Evolutionary conservation across 2,329 filamentous ascomycete species (phyloP), one percentile per base, ranked within the genome.

Genomic region (Cladophialophora immunda): DNA sequence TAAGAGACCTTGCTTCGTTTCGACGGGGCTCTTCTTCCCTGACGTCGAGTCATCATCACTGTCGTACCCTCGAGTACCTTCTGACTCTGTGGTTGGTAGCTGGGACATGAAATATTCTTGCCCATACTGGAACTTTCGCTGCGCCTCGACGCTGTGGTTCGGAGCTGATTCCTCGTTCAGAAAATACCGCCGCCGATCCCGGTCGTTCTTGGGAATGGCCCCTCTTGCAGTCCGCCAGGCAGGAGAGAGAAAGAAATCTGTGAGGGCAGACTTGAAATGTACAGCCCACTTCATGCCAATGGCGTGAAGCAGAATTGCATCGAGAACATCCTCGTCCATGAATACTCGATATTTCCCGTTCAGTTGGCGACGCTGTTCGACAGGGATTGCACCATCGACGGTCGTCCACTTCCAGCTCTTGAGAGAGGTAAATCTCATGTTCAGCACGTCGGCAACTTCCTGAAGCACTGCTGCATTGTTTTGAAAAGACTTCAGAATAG

Each of bases 291-390:
- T 81, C 3, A 84, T 75, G 5, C 85, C 86, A 38, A 88, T 78
- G 67, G 82, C 86, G 53, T 87, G 84, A 2, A 87, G 74, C 27
- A 88, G 79, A 7, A 88, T 80, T 1, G 83, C 82, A 70, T 87
- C 83, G 7, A 87, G 80, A 22, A 87, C 77, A 67, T 89, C 87
- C 70, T 86, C 84, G 58, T 88, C 84, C 79, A 87, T 86, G 72
- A 82, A 87, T 29, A 88, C 83, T 1, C 86, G 80, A 72, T 89
- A 89, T 66, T 85, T 84, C 2, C 85, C 84, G 69, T 86, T 87
- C 38, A 87, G 73, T 59, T 86, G 83, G 7, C 83, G 81, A 38
- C 85, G 80, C 78, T 84, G 82, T 54, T 84, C 79, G 1, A 87
- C 72, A 1, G 80, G 76, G 7, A 86, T 78, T 15, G 64, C 58